These are phyloP conservation scores for Xylaria telfairii DNA, from an alignment of 495 filamentous ascomycete genomes.

Conservation along the genomic window DNA sequence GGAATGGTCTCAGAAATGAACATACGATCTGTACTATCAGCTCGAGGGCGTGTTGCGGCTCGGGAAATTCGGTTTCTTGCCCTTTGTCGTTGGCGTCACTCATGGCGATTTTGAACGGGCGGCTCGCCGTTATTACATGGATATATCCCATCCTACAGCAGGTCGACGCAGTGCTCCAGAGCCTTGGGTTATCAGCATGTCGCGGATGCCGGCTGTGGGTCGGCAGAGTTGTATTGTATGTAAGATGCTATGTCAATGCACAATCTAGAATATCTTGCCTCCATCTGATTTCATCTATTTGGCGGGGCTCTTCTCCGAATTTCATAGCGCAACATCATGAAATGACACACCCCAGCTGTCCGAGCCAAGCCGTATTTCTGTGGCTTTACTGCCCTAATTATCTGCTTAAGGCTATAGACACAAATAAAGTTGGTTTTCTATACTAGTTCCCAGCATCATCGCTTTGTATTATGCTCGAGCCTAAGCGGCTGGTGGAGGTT, in stretches of 20 bases:
- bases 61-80: constrained; percentile 14
- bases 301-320: constrained; percentile 1
- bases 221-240: constrained; percentile 9
- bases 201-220: constrained; percentile 1
- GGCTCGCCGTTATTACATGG: background rate
- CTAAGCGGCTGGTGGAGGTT: background rate
- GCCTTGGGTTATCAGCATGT: constrained; percentile 16
- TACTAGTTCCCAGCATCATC: background rate
- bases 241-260: constrained; percentile 17
- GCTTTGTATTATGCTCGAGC: background rate
- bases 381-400: background rate
- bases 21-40: constrained; percentile 20
- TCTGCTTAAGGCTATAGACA: background rate
- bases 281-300: constrained; percentile 17
- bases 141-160: background rate
- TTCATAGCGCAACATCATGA: constrained; percentile 8
- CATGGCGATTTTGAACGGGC: background rate
- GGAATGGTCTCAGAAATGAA: constrained; percentile 4
- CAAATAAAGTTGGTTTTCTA: background rate
- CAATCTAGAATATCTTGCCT: constrained; percentile 5
- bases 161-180: background rate
- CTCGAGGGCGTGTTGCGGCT: constrained; percentile 3
- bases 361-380: background rate
- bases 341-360: background rate
- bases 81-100: background rate